These are phyloP conservation scores for Penicillium sp. DNA, from an alignment of 2,329 filamentous ascomycete species.

Conservation along the genomic window DNA sequence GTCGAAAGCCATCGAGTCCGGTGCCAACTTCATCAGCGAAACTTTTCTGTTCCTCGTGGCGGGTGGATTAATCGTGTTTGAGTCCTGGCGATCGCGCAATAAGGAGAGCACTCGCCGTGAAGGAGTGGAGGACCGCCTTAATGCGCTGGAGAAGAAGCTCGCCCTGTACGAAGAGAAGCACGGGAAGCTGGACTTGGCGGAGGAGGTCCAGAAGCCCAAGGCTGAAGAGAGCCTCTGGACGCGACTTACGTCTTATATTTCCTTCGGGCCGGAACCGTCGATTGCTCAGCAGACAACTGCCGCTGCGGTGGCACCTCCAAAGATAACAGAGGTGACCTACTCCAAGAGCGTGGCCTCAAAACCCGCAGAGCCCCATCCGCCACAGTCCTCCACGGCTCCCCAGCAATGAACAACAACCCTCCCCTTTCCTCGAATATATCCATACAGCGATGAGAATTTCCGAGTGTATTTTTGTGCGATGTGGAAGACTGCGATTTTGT, in stretches of 20 bases:
- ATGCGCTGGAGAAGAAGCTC: constrained; percentile 53
- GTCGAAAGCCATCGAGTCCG: constrained; percentile 69
- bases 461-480: neutral
- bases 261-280: constrained; percentile 24
- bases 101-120: constrained; percentile 65
- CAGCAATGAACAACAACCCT: neutral
- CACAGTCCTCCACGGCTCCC: neutral
- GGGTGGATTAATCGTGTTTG: constrained; percentile 65
- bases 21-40: constrained; percentile 71
- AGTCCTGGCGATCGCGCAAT: constrained; percentile 63
- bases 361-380: neutral
- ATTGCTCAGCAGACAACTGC: neutral
- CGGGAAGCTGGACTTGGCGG: constrained; percentile 36
- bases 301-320: neutral
- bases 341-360: neutral
- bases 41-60: constrained; percentile 69
- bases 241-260: constrained; percentile 38
- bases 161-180: constrained; percentile 29
- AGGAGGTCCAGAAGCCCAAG: constrained; percentile 16
- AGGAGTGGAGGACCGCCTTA: constrained; percentile 63
- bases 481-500: neutral
- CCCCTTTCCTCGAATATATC: neutral
- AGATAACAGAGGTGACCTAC: neutral
- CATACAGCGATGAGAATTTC: neutral
- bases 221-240: constrained; percentile 37